Conservation (phyloP, 306 rosid species). For the Pyrus pyrifolia region DNA sequence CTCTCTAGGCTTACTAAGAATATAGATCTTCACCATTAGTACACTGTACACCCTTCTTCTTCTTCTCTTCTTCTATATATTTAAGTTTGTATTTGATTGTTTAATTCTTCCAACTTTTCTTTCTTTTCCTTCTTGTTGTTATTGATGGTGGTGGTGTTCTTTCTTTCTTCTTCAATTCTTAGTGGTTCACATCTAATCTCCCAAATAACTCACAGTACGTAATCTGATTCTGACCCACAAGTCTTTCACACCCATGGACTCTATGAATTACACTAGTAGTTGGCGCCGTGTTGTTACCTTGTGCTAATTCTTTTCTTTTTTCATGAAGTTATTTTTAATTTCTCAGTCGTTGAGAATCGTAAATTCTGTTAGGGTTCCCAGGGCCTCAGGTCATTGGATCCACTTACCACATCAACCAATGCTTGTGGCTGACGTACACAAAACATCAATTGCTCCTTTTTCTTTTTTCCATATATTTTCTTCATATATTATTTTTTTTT, state of each 20-base stretch:
- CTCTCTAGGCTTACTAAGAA: not conserved
- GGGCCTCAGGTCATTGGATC: not conserved
- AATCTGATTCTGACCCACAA: not conserved
- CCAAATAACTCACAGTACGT: not conserved
- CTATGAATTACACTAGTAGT: not conserved
- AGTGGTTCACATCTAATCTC: not conserved
- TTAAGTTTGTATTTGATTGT: not conserved
- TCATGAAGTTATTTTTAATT: not conserved
- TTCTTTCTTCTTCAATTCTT: not conserved
- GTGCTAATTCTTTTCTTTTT: not conserved
- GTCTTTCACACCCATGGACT: not conserved
- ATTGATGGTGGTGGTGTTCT: not conserved
- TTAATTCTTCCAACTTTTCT: not conserved
- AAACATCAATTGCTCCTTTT: not conserved
- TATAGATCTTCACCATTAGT: not conserved
- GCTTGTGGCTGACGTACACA: not conserved
- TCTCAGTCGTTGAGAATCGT: conserved; percentile 11
- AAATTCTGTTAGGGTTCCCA: conserved; percentile 48
- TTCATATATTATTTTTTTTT: not conserved
- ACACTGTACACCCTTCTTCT: not conserved
- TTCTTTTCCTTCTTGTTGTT: too few species aligned
- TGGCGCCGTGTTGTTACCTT: not conserved
- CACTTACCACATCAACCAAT: not conserved
- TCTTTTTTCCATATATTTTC: not conserved
- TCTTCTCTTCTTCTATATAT: not conserved